A percentile compares a stretch with the other conserved stretches of the same genome.
Evolutionary conservation across 2,329 filamentous ascomycete genomes (phyloP).

Genomic region (Cyphellophora europaea): DNA sequence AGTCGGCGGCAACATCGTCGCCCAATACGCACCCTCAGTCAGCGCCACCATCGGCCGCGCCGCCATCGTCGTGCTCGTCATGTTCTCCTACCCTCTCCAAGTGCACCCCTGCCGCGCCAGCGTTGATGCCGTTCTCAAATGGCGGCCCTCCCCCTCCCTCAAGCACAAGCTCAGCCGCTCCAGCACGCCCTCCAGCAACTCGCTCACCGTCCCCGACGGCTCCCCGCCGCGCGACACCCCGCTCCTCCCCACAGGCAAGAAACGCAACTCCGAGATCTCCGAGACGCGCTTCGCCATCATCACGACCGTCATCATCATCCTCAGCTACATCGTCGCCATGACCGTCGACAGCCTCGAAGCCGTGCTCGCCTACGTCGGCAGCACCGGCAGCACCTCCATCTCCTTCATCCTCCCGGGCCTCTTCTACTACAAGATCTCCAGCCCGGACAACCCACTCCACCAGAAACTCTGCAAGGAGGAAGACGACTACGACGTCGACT

Average conservation of each 20-base stretch:
- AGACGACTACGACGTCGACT: constrained; percentile 55
- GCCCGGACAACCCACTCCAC: constrained; percentile 76
- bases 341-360: constrained; percentile 83
- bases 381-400: constrained; percentile 88
- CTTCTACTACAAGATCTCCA: constrained; percentile 97
- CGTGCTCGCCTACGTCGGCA: constrained; percentile 89
- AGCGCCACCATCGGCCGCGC: constrained; percentile 87
- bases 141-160: constrained; percentile 53
- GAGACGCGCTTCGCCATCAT: constrained; percentile 84
- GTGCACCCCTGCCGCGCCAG: constrained; percentile 95
- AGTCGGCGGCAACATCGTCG: constrained; percentile 85
- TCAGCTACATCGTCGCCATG: constrained; percentile 81
- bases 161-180: constrained; percentile 19
- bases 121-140: constrained; percentile 85
- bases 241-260: constrained; percentile 27
- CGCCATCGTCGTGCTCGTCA: constrained; percentile 90
- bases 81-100: constrained; percentile 92
- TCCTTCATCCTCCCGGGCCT: constrained; percentile 93
- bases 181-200: constrained; percentile 23
- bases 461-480: constrained; percentile 85
- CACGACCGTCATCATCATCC: constrained; percentile 73
- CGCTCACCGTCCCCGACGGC: constrained; percentile 19
- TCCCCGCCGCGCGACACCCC: constrained; percentile 34
- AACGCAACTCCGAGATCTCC: constrained; percentile 56
- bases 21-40: constrained; percentile 72